Conservation (phyloP, 768 basidiomycete genomes). For the Lenzites betulinus region DNA sequence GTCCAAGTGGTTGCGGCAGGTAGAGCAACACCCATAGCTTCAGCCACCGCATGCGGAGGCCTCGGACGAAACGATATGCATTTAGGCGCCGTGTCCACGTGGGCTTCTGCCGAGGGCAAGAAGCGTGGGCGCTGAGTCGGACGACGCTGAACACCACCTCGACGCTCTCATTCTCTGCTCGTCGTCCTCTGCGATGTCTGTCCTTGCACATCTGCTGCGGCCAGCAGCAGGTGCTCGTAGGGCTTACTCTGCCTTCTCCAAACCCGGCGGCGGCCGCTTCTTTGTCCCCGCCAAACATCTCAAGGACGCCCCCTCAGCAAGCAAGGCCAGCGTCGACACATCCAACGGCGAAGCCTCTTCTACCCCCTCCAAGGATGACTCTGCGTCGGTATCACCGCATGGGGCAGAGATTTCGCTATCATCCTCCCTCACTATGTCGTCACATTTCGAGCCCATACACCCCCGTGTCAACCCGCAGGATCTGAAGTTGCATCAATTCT, state of each 20-base stretch:
- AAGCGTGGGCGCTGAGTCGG: background rate
- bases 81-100: constrained; percentile 3
- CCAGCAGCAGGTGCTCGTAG: constrained; percentile 51
- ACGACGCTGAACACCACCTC: constrained; percentile 15
- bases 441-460: constrained; percentile 39
- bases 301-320: constrained; percentile 40
- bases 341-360: constrained; percentile 35
- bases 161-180: constrained; percentile 7
- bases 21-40: background rate
- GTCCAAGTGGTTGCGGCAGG: too few species aligned
- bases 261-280: constrained; percentile 72
- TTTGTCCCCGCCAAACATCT: constrained; percentile 75
- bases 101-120: constrained; percentile 5
- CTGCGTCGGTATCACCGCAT: constrained; percentile 7
- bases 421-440: constrained; percentile 10
- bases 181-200: constrained; percentile 25
- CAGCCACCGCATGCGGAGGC: background rate
- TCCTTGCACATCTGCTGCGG: constrained; percentile 58
- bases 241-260: constrained; percentile 78
- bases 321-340: constrained; percentile 42
- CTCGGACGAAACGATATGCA: too few species aligned
- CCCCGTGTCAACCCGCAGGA: constrained; percentile 64
- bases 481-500: constrained; percentile 83
- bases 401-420: constrained; percentile 8
- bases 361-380: constrained; percentile 19